Base-by-base conservation (phyloP, 106 monocot species). In the Phalaenopsis equestris region DNA sequence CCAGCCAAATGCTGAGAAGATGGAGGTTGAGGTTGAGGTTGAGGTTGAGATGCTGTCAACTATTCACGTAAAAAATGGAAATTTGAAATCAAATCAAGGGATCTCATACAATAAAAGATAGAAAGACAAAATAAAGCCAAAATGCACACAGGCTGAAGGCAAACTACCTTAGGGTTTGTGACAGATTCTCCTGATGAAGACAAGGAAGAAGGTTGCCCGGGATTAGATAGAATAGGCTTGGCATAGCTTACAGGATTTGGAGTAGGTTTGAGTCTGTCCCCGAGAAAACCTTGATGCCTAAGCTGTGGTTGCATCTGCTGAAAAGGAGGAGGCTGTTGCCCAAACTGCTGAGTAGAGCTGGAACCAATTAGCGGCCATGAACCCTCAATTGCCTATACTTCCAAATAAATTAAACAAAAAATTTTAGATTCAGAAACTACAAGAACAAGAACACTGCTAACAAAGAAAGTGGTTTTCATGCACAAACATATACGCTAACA, bases 251-350 rank as follows among this genome's bases (percentile, higher is more conserved):
- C 55, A 55, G 86, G 80, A 73, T 81, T 55, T 45, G 77, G 72
- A 83, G 77, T 52, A 43, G 78, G 8, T 80, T 94, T 99, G 38
- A 82, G 39, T 68, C 91, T 84, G 43, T 93, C 90, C 47, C 87
- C 95, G 84, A 90, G 80, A 75, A 93, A 82, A 80, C 85, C 85
- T 76, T 91, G 96, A 85, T 84, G 86, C 57, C 87, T 96, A 73
- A 86, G 89, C 47, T 92, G 95, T 24, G 77, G 64, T 67, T 87
- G 88, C 80, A 86, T 55, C 67, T 86, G 88, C 81, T 82, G 83
- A 76, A 48, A 76, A 49, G 76, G 42, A 10, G 18, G 16, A 82
- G 87, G 49, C 75, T 87, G 86, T 80, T 84, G 83, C 39, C 83
- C 87, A 72, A 86, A 36, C 42, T 88, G 91, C 42, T 88, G 91